Conservation (phyloP, 169 alveolate species). For the Cryptosporidium tyzzeri region DNA sequence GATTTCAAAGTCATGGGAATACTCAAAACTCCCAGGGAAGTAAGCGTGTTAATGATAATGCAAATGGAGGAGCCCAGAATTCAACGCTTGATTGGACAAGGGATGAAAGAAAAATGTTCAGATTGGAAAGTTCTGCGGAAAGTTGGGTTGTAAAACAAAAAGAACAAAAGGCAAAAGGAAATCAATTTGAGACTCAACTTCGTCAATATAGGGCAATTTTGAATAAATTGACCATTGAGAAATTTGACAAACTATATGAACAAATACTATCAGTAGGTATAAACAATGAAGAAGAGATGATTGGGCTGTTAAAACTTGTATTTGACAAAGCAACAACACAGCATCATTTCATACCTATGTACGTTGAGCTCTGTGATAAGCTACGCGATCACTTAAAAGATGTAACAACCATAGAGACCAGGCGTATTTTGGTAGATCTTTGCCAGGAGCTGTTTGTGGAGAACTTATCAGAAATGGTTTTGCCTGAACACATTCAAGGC, state of each 20-base stretch:
- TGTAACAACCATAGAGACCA: constrained; percentile 79
- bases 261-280: constrained; percentile 79
- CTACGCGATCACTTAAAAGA: constrained; percentile 82
- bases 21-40: constrained; percentile 31
- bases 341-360: constrained; percentile 89
- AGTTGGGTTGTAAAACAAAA: constrained; percentile 75
- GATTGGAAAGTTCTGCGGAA: constrained; percentile 73
- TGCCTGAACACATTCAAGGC: constrained; percentile 81
- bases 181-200: constrained; percentile 57
- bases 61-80: neutral
- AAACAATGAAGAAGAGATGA: constrained; percentile 77
- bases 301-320: constrained; percentile 78
- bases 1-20: constrained; percentile 22
- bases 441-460: constrained; percentile 87
- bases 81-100: constrained; percentile 69
- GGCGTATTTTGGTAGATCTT: constrained; percentile 84
- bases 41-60: constrained; percentile 19
- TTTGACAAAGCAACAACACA: constrained; percentile 89
- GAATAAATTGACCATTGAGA: constrained; percentile 82
- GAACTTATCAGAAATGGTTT: constrained; percentile 85
- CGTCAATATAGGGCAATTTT: constrained; percentile 75
- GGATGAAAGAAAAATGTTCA: constrained; percentile 54
- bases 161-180: constrained; percentile 60
- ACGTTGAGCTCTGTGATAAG: constrained; percentile 87
- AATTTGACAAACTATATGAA: constrained; percentile 80